A percentile compares a stretch with the other conserved stretches of the same genome.
Evolutionary conservation across 345 rosid species (phyloP).

Genomic region (Microcos paniculata): DNA sequence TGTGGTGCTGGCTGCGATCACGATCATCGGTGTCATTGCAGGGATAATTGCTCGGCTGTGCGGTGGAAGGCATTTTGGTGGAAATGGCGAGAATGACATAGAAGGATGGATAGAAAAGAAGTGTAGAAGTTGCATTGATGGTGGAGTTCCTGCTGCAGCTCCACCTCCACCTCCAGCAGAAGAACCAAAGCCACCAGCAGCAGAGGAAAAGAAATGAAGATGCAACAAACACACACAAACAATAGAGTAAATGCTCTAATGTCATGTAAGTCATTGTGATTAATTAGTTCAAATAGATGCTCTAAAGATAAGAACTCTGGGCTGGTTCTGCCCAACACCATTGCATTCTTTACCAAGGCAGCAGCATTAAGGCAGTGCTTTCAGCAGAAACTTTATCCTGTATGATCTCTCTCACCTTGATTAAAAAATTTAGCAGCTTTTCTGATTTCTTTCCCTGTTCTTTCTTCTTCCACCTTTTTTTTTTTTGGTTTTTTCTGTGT

Average conservation of each 20-base stretch:
- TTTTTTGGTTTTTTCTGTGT: neutral
- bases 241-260: neutral
- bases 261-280: neutral
- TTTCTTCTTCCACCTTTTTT: too few species aligned
- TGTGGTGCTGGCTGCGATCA: conserved; percentile 81
- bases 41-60: conserved; percentile 77
- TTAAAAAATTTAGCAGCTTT: neutral
- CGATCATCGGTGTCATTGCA: conserved; percentile 62
- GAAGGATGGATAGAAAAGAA: conserved; percentile 91
- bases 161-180: conserved; percentile 29
- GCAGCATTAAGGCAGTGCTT: neutral
- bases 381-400: neutral
- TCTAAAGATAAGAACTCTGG: neutral
- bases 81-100: conserved; percentile 66
- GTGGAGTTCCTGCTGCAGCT: conserved; percentile 52
- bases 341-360: conserved; percentile 5
- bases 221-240: too few species aligned
- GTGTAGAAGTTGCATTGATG: conserved; percentile 85
- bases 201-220: conserved; percentile 48
- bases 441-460: neutral
- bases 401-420: neutral
- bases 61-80: conserved; percentile 67
- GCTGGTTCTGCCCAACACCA: neutral
- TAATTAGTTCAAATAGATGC: neutral
- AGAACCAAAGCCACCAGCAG: conserved; percentile 34